Conservation (phyloP, 192 early-diverging fungal species). For the Gaertneriomyces sp. region DNA sequence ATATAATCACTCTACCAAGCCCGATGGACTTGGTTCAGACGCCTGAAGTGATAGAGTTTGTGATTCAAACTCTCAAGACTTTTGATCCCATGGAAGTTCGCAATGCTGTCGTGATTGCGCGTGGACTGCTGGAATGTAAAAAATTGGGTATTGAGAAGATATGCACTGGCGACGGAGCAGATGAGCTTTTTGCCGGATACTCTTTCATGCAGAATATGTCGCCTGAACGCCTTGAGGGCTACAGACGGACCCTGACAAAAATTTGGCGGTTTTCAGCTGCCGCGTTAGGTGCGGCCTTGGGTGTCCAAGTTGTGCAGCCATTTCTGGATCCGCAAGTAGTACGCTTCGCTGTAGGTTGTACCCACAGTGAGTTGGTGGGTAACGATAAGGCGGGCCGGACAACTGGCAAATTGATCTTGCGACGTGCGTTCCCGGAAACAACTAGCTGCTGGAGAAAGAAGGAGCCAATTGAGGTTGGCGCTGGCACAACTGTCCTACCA, state of each 20-base stretch:
- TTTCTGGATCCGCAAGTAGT: constrained; percentile 54
- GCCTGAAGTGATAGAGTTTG: constrained; percentile 43
- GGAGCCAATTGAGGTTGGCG: constrained; percentile 59
- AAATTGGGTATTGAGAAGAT: constrained; percentile 43
- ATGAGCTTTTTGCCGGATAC: constrained; percentile 73
- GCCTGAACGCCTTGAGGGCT: constrained; percentile 41
- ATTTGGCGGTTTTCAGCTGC: constrained; percentile 59
- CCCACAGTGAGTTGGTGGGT: constrained; percentile 26
- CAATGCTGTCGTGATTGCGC: constrained; percentile 57
- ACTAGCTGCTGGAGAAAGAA: constrained; percentile 60
- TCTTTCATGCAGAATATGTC: constrained; percentile 55
- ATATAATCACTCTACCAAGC: constrained; percentile 43
- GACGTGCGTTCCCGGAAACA: constrained; percentile 61
- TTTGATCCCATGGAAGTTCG: constrained; percentile 75
- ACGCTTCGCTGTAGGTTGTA: constrained; percentile 49
- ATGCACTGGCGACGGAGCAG: constrained; percentile 65
- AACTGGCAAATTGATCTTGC: constrained; percentile 56
- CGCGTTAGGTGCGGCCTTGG: constrained; percentile 42
- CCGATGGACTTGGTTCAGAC: constrained; percentile 30
- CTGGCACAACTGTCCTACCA: constrained; percentile 55
- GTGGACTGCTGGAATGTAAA: constrained; percentile 45
- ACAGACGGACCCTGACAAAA: constrained; percentile 41
- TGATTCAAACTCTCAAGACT: constrained; percentile 51
- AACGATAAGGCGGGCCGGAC: neutral
- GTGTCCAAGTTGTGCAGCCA: constrained; percentile 63